Evolutionary conservation across 2,329 filamentous ascomycete species (phyloP).

Genomic region (Sordariomycetes sp.): DNA sequence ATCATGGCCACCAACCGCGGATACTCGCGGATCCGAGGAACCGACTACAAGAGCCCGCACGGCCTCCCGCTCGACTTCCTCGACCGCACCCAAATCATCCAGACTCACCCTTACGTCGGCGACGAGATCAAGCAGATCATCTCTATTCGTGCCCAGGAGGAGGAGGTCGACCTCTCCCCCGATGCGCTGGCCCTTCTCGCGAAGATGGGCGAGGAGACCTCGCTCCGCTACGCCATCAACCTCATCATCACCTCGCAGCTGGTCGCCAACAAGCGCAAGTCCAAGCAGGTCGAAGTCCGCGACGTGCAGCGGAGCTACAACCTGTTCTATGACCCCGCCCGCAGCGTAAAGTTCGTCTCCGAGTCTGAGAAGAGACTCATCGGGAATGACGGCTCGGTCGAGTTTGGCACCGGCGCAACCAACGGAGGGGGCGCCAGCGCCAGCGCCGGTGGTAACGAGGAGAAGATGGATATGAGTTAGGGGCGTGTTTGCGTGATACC

Average conservation of each 20-base stretch:
- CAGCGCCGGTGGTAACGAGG: conserved; percentile 8
- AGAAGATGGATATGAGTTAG: conserved; percentile 35
- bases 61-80: conserved; percentile 92
- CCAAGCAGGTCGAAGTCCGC: conserved; percentile 71
- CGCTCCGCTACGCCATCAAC: conserved; percentile 92
- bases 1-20: conserved; percentile 99
- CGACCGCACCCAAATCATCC: conserved; percentile 92
- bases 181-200: conserved; percentile 88
- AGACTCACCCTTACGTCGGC: conserved; percentile 71
- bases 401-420: conserved; percentile 38
- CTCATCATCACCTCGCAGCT: conserved; percentile 92
- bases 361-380: conserved; percentile 92
- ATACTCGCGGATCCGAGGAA: conserved; percentile 82
- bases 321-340: conserved; percentile 81
- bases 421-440: neutral
- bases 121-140: conserved; percentile 92
- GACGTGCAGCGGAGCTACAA: conserved; percentile 91
- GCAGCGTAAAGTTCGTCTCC: conserved; percentile 82
- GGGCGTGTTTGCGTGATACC: conserved; percentile 6
- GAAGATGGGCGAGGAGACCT: conserved; percentile 89
- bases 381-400: conserved; percentile 72
- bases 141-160: conserved; percentile 84
- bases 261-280: conserved; percentile 73
- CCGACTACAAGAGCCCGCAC: conserved; percentile 86
- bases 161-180: conserved; percentile 84